Evolutionary conservation across 441 rosid genomes (phyloP).

Genomic region (Mallotus japonicus): DNA sequence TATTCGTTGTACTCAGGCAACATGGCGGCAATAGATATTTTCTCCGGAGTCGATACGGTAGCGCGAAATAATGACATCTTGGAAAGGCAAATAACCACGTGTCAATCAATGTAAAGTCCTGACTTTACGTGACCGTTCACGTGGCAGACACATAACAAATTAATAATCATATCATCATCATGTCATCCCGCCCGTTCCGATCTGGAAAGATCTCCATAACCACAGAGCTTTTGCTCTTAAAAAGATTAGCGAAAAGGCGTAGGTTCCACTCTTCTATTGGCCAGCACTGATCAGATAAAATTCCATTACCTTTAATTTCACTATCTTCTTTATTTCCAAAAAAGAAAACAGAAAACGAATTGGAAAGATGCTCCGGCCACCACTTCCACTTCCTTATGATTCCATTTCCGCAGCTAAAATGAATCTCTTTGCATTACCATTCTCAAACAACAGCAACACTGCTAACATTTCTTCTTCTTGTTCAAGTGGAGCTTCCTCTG

Average conservation of each 20-base stretch:
- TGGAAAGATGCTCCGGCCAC: slow-evolving; percentile 40
- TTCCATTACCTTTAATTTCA: neutral
- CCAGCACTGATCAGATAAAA: too few relatives aligned
- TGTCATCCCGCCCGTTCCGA: neutral
- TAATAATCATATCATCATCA: neutral
- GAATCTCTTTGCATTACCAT: slow-evolving; percentile 23
- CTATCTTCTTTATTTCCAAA: neutral
- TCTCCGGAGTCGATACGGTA: too few relatives aligned
- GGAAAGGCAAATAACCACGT: slow-evolving; percentile 25
- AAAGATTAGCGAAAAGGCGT: neutral
- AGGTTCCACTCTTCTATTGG: neutral
- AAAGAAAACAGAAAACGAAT: neutral
- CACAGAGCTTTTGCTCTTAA: neutral
- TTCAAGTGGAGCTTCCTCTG: slow-evolving; percentile 22
- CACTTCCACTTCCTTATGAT: slow-evolving; percentile 28
- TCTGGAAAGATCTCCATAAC: neutral
- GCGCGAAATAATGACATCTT: neutral
- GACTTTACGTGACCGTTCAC: slow-evolving; percentile 46
- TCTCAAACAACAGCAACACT: slow-evolving; percentile 7
- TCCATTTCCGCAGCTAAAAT: slow-evolving; percentile 28
- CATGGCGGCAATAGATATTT: neutral
- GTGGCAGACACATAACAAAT: slow-evolving; percentile 47
- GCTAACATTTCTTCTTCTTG: slow-evolving; percentile 20
- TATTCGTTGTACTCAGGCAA: too few relatives aligned
- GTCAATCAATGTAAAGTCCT: slow-evolving; percentile 16